Evolutionary conservation across 2,329 filamentous ascomycete species (phyloP).

Genomic region (Talaromyces rugulosus): DNA sequence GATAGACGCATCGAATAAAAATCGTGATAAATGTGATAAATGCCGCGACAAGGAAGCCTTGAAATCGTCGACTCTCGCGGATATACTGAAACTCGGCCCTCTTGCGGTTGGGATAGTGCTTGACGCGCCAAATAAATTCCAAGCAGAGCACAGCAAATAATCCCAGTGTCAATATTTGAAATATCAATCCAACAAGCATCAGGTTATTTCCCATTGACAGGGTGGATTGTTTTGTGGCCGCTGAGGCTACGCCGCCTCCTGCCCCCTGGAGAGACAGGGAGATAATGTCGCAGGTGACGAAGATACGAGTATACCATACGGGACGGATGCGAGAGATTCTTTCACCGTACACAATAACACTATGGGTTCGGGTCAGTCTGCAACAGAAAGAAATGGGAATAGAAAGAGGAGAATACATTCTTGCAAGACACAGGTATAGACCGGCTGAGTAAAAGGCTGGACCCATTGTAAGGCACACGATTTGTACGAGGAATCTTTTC

Average conservation of each 20-base stretch:
- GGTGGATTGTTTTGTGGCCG: slow-evolving; percentile 3
- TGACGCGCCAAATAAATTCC: slow-evolving; percentile 1
- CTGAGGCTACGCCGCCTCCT: not conserved
- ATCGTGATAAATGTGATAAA: not conserved
- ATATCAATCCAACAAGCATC: not conserved
- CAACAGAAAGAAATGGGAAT: not conserved
- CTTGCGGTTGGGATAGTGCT: not conserved
- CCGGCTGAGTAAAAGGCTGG: not conserved
- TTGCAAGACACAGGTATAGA: slow-evolving; percentile 3
- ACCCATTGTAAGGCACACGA: slow-evolving; percentile 1
- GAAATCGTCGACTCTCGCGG: not conserved
- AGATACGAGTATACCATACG: slow-evolving; percentile 3
- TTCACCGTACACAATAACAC: not conserved
- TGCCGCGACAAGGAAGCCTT: not conserved
- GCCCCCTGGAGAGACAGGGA: not conserved
- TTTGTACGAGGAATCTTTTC: slow-evolving; percentile 1
- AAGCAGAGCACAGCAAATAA: not conserved
- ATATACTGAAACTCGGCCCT: not conserved
- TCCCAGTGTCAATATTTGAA: not conserved
- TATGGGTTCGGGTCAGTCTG: not conserved
- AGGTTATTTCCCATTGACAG: slow-evolving; percentile 3
- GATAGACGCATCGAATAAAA: not conserved
- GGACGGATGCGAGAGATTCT: not conserved
- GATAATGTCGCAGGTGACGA: slow-evolving; percentile 1
- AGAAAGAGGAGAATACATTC: not conserved